Base-by-base conservation (phyloP, 805 yeast species). In the Candida ipomoeae region DNA sequence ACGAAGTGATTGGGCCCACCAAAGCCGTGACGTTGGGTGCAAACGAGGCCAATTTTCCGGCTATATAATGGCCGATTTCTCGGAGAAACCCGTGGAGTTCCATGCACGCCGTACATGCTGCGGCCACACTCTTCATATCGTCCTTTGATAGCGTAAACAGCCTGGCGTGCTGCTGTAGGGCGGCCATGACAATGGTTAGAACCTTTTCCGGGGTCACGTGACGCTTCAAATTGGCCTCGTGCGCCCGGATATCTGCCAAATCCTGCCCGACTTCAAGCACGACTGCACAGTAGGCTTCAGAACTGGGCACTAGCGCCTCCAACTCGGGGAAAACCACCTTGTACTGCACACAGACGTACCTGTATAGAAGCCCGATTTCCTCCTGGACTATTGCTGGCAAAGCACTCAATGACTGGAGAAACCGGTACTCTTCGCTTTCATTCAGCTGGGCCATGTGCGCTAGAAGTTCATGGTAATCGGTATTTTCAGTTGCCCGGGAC, bases 21-120 rank as follows among this genome's bases (percentile, higher is more conserved):
- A 94, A 69, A 0, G 81, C 81, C 2, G 88, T 74, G 1, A 88
- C 67, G 63, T 94, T 92, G 1, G 98, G 99, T 0, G 96, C 95
- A 56, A 83, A 77, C 1, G 66, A 62, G 2, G 77, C 68, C 20
- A 87, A 73, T 57, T 82, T 78, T 1, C 74, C 62, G 0, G 91
- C 71, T 14, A 89, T 81, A 58, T 77, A 85, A 1, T 62, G 50
- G 1, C 82, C 74, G 7, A 89, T 73, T 35, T 66, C 64, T 1
- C 52, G 52, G 49, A 78, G 71, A 0, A 80, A 67, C 0, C 63
- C 66, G 40, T 75, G 71, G 11, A 89, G 68, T 7, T 70, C 67
- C 3, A 77, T 47, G 1, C 87, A 61, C 2, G 80, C 61, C 2
- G 72, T 68, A 55, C 87, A 79, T 0, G 82, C 79, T 5, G 67